Evolutionary conservation across 208 protist genomes (phyloP), one percentile per base, ranked within the genome.

Genomic region (Acanthamoeba royreba): DNA sequence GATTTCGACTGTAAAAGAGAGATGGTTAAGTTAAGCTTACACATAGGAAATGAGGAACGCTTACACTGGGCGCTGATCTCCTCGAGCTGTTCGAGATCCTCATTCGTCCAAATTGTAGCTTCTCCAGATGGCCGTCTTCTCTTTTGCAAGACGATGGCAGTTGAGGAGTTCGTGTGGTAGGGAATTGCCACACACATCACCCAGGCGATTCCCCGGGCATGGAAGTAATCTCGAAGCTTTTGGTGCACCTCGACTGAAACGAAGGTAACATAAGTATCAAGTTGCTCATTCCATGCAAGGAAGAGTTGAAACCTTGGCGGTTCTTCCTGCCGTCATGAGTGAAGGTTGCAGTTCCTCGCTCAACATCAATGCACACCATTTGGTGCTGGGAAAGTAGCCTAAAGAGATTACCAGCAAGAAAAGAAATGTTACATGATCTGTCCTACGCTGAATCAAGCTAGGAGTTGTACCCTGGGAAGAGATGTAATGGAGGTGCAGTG

Each of bases 11-110:
- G 55, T 17, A n/a, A 63, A 86, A 8, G 1, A 52, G 19, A 53
- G n/a, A 7, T n/a, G 47, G 1, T 2, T 28, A 40, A 11, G 4
- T 35, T 28, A 7, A 28, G 7, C 42, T 45, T 1, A 5, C 3
- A 5, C 47, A 55, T 31, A n/a, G n/a, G 52, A 8, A 40, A 17
- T 33, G 81, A 22, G 11, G 69, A 25, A 31, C 4, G 22, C 5
- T 53, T 0, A 69, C 83, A 45, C 45, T 90, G 83, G 15, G 55
- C 55, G 83, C 83, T 90, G 83, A 69, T 47, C 83, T 90, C 83
- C 38, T 90, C 52, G 40, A 90, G 55, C 33, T 72, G 83, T 22
- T 61, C 55, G 11, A 43, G 8, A 5, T 90, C 83, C 15, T 90
- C 83, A 45, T 46, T 52, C 28, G 28, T 7, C 79, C 0, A 13